Evolutionary conservation across 352 stramenopile genomes (phyloP).

Genomic region (Pythium insidiosum): DNA sequence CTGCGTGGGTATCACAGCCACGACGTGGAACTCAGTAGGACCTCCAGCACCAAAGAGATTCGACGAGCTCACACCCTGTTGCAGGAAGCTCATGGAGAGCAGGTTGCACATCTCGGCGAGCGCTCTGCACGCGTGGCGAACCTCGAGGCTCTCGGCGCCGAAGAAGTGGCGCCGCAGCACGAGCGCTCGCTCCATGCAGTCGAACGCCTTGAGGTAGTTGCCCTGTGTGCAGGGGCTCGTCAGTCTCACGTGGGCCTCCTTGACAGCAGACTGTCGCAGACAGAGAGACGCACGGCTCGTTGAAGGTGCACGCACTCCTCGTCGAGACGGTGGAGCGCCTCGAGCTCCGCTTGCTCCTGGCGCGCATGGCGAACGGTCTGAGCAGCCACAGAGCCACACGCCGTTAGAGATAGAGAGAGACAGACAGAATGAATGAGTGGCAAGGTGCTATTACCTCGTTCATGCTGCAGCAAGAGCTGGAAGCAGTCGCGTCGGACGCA

Average conservation of each 20-base stretch:
- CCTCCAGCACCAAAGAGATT: not conserved
- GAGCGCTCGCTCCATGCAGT: slow-evolving; percentile 89
- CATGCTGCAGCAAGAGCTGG: too few species aligned
- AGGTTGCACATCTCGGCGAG: slow-evolving; percentile 93
- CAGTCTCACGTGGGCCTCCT: too few species aligned
- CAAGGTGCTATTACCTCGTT: too few species aligned
- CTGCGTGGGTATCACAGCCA: slow-evolving; percentile 13
- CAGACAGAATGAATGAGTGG: too few species aligned
- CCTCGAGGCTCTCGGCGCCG: slow-evolving; percentile 82
- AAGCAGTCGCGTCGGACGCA: too few species aligned
- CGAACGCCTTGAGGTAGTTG: slow-evolving; percentile 89
- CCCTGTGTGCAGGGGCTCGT: slow-evolving; percentile 42
- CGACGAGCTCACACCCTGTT: slow-evolving; percentile 42
- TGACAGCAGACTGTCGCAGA: too few species aligned
- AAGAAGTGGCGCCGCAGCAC: slow-evolving; percentile 91
- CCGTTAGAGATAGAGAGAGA: too few species aligned
- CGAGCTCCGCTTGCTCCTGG: slow-evolving; percentile 70
- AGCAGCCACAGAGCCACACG: too few species aligned
- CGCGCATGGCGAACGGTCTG: slow-evolving; percentile 27
- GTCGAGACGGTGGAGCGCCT: slow-evolving; percentile 86
- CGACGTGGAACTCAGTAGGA: too few species aligned
- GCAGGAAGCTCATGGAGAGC: slow-evolving; percentile 90
- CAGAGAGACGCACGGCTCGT: slow-evolving; percentile 32
- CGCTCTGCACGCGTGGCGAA: slow-evolving; percentile 78
- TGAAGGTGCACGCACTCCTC: slow-evolving; percentile 87